A percentile compares a stretch with the other conserved stretches of the same genome.
Conservation (phyloP, 108 stramenopile genomes). For the Skeletonema marinoi region DNA sequence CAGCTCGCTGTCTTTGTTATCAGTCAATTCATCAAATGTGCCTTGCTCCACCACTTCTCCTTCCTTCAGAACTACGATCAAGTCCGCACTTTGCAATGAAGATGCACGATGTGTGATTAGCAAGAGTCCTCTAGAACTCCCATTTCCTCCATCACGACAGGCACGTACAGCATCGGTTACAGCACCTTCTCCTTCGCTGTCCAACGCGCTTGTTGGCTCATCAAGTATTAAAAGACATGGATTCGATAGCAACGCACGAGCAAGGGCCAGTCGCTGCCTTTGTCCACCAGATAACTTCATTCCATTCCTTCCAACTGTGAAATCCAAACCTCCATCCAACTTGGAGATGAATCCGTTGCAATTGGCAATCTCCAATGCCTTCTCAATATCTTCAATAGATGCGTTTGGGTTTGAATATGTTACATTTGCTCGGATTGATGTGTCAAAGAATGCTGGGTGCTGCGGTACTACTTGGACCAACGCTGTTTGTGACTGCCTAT, state of each 20-base stretch:
- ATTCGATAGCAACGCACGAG: conserved; percentile 92
- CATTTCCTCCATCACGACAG: conserved; percentile 50
- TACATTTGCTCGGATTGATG: conserved; percentile 78
- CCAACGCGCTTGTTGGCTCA: conserved; percentile 86
- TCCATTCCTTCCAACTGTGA: conserved; percentile 87
- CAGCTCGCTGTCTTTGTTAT: conserved; percentile 52
- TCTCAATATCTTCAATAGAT: conserved; percentile 51
- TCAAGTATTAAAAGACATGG: conserved; percentile 89
- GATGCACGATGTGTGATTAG: conserved; percentile 79
- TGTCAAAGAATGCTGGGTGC: conserved; percentile 80
- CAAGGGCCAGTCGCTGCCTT: conserved; percentile 91
- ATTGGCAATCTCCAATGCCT: conserved; percentile 64
- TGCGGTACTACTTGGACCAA: conserved; percentile 95
- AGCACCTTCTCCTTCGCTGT: conserved; percentile 76
- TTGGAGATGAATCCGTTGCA: conserved; percentile 74
- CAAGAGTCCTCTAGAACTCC: conserved; percentile 49
- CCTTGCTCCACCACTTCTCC: conserved; percentile 67
- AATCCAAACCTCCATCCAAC: conserved; percentile 76
- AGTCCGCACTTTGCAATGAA: conserved; percentile 67
- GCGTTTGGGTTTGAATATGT: conserved; percentile 70
- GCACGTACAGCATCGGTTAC: conserved; percentile 70
- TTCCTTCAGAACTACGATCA: conserved; percentile 71
- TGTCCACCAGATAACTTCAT: conserved; percentile 93
- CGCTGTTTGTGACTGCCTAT: conserved; percentile 51
- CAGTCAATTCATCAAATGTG: conserved; percentile 45